Conservation (phyloP, 2,329 filamentous ascomycete species). For the Trichoderma citrinoviride region DNA sequence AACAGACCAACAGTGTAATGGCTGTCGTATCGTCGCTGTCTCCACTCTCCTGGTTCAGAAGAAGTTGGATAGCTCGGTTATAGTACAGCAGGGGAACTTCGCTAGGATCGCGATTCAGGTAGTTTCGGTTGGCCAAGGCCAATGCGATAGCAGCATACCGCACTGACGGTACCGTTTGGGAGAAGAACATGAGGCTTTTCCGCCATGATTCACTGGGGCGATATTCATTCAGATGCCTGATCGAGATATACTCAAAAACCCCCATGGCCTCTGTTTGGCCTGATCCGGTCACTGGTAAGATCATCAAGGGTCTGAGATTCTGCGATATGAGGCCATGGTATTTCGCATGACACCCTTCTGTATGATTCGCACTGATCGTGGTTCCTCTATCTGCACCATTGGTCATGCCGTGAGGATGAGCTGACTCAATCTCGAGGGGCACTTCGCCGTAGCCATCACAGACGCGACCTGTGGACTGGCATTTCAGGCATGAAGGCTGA, state of each 20-base stretch:
- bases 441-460: neutral
- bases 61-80: slow-evolving; percentile 1
- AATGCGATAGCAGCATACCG: neutral
- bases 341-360: neutral
- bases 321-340: neutral
- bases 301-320: neutral
- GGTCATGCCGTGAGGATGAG: neutral
- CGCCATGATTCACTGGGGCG: neutral
- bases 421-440: neutral
- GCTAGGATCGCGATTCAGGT: neutral
- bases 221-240: neutral
- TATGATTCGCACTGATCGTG: neutral
- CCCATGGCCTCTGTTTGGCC: neutral
- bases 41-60: neutral
- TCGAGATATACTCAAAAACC: neutral
- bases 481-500: neutral
- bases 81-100: neutral
- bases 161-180: slow-evolving; percentile 7
- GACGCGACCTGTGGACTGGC: neutral
- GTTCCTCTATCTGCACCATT: neutral
- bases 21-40: neutral
- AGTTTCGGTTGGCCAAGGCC: neutral
- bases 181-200: slow-evolving; percentile 3
- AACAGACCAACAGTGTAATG: slow-evolving; percentile 1
- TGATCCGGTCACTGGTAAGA: neutral